phyloP scores from a whole-genome alignment of 1,284 basidiomycete genomes.

The Ceratobasidium sp. region DNA sequence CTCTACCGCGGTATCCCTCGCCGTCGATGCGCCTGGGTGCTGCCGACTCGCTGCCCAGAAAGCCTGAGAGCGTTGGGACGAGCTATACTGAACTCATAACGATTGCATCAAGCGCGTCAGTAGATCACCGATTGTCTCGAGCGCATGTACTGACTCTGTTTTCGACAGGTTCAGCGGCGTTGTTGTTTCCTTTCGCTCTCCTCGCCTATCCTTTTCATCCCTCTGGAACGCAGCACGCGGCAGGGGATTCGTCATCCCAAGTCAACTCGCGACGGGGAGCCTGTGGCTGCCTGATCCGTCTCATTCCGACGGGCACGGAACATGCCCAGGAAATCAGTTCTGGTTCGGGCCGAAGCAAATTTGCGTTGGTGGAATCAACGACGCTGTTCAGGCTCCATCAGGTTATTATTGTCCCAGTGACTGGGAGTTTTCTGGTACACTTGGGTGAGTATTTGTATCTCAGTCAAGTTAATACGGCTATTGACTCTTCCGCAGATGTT shows the following conservation, averaged over 20 bases:
- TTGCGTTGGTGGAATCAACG: neutral
- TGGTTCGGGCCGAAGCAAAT: slow-evolving; percentile 30
- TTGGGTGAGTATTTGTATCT: neutral
- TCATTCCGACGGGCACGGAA: neutral
- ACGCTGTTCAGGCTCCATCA: neutral
- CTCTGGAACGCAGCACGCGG: neutral
- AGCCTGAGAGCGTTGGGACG: neutral
- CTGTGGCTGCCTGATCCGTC: neutral
- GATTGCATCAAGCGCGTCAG: slow-evolving; percentile 1
- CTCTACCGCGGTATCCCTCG: neutral
- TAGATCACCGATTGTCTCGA: neutral
- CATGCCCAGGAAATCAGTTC: slow-evolving; percentile 7
- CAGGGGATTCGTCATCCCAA: neutral
- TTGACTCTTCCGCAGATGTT: neutral
- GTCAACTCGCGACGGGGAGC: neutral
- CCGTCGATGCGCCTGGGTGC: neutral
- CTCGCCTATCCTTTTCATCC: neutral
- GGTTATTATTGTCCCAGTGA: slow-evolving; percentile 26
- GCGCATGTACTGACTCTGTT: neutral
- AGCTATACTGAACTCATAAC: neutral
- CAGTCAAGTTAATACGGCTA: neutral
- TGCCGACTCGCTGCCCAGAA: neutral
- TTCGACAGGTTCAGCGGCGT: neutral
- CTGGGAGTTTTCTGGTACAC: slow-evolving; percentile 6
- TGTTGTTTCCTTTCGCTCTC: neutral